Evolutionary conservation across 768 basidiomycete species (phyloP), one percentile per base, ranked within the genome.

Genomic region (Amylocystis lapponica): DNA sequence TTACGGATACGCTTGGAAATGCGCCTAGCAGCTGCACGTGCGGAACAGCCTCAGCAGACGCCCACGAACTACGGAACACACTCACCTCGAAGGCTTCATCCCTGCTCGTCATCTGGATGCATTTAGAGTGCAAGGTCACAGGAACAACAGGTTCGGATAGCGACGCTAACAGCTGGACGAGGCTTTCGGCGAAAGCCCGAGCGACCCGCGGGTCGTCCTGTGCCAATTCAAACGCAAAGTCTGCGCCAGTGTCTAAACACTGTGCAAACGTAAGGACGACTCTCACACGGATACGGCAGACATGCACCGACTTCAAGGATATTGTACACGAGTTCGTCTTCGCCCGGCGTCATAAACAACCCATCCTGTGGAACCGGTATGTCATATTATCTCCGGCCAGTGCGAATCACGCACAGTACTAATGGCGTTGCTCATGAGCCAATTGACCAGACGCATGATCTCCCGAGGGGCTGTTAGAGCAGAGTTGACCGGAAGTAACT

Each of bases 41-140:
- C 30, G 30, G n/a, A 22, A 11, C 13, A 30, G 12, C 10, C 23
- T 2, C 13, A 31, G 39, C 34, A 36, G n/a, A 38, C 19, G 39
- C n/a, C 20, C 10, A 34, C 21, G 14, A 42, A 31, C 35, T 32
- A 32, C 13, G 16, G 35, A 19, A 29, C 33, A n/a, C 20, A 54
- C 65, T 32, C 36, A 84, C 79, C 67, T 87, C 85, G 52, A 86
- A 86, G 5, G 84, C 87, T 48, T 79, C 79, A 47, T 88, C 86
- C 34, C 78, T 72, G 57, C 68, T 75, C 1, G 62, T 63, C 55
- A 68, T 69, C 35, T 72, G 62, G 12, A 70, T 56, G 52, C 86
- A 87, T 33, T 58, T 62, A 0, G 64, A 53, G 52, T 88, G 81
- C 13, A 86, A 48, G 7, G 60, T 48, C 1, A 56, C 46, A 25